Evolutionary conservation across 768 basidiomycete genomes (phyloP), one percentile per base, ranked within the genome.

Genomic region (Mycena filopes): DNA sequence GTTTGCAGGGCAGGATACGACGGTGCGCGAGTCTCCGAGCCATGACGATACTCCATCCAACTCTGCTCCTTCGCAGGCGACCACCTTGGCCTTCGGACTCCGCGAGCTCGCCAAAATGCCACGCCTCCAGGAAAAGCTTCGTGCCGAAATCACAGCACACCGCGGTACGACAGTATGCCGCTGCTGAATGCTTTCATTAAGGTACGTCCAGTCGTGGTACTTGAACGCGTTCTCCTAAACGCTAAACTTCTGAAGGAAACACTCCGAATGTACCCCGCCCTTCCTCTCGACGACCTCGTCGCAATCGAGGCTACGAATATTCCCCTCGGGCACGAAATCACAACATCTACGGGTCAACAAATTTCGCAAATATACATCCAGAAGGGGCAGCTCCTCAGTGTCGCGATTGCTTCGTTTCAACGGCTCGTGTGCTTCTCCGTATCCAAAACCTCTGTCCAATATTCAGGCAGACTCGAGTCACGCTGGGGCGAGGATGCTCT

Each of bases 181-280:
- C 50, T 63, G 4, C 29, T 70, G 25, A 70, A 67, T 43, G 69
- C 69, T 1, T 66, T 67, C 29, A 61, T 70, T 54, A 70, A 70
- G 56, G 69, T 66, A 18, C 11, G 23, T n/a, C n/a, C n/a, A n/a
- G n/a, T n/a, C n/a, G n/a, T n/a, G n/a, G n/a, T n/a, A n/a, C n/a
- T n/a, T n/a, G n/a, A 6, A 4, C 21, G 21, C n/a, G 6, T 8
- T 11, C n/a, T 7, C 6, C n/a, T 12, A 9, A 4, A 20, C 25
- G 13, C 40, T n/a, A n/a, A n/a, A n/a, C n/a, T n/a, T n/a, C n/a
- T n/a, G n/a, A n/a, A 68, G 68, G 68, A 66, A 46, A 51, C 38
- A 13, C 61, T 70, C n/a, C 38, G 68, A 13, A 21, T 63, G 4
- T 66, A 70, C 53, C 65, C 68, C 3, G 41, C 47, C 1, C 50